Base-by-base conservation (phyloP, 1,284 basidiomycete genomes). In the Tremellales sp. region DNA sequence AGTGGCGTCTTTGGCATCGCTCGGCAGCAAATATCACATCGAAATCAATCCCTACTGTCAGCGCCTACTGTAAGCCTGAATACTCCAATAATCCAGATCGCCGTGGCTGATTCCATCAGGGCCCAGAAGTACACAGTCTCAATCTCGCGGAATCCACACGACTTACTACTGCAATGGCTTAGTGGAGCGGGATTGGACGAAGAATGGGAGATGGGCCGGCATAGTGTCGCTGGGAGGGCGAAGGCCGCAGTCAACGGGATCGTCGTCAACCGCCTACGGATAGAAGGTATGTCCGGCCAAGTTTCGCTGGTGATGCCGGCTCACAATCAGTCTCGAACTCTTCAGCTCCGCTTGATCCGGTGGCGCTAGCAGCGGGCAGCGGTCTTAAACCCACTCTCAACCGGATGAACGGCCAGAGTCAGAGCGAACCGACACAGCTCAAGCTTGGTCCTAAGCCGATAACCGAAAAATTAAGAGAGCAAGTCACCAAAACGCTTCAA, bases 111-210 rank as follows among this genome's bases (percentile, higher is more conserved):
- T 21, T 8, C 22, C 26, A n/a, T 0, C 47, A 68, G 67, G 27
- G 83, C 84, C 46, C 91, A 97, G 70, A 89, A 92, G 68, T 99
- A 97, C 73, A 82, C 85, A 27, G 79, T 97, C 51, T 83, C 85
- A 33, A 88, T 98, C 83, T 91, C 88, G 54, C 83, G 89, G 39
- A 93, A 91, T 40, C 88, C 92, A 1, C 94, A 97, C 68, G 83
- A 86, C 35, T 82, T 99, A 6, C 79, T 99, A 10, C 81, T 97
- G 7, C 93, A 93, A 31, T 99, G 96, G 96, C 76, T 99, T 48
- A 96, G 90, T 25, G 89, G 93, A 64, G 84, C 85, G 1, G 76
- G 85, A 24, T 86, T 92, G 25, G 81, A 83, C 51, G 86, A 88
- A 8, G 84, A 86, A 43, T 87, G 90, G 17, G 88, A 89, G 48